These are phyloP conservation scores for Rhodotorula sp. DNA, from an alignment of 1,284 basidiomycete genomes.

Conservation along the genomic window DNA sequence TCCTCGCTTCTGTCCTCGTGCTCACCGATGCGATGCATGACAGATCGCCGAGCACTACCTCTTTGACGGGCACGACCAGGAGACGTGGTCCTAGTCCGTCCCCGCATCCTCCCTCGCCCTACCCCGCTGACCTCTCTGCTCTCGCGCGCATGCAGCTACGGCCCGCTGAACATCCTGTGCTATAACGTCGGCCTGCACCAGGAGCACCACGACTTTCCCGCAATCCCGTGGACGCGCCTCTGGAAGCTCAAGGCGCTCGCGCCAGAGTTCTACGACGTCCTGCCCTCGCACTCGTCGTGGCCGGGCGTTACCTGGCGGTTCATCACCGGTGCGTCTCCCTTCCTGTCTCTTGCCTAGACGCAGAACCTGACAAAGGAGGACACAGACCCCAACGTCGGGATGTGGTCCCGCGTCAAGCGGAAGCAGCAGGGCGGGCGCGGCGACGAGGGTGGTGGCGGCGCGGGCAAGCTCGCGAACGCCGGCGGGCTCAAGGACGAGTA, in stretches of 20 bases:
- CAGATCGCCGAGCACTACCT: slow-evolving; percentile 66
- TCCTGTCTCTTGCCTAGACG: too few species aligned
- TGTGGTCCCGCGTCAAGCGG: slow-evolving; percentile 37
- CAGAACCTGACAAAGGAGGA: not conserved
- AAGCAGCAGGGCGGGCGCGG: slow-evolving; percentile 3
- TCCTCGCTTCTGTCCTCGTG: not conserved
- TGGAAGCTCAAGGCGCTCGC: slow-evolving; percentile 79
- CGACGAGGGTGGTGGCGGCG: slow-evolving; percentile 33
- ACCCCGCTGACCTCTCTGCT: not conserved
- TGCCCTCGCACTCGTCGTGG: slow-evolving; percentile 89
- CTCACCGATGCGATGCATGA: too few species aligned
- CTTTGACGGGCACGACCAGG: slow-evolving; percentile 83
- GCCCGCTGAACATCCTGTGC: slow-evolving; percentile 83
- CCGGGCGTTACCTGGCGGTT: slow-evolving; percentile 92
- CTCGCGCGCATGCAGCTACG: slow-evolving; percentile 62
- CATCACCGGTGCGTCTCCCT: slow-evolving; percentile 63
- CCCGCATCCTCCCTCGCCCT: slow-evolving; percentile 13
- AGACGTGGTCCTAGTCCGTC: slow-evolving; percentile 83
- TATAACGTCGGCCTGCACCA: slow-evolving; percentile 99
- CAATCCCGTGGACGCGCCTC: slow-evolving; percentile 91
- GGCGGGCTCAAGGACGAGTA: slow-evolving; percentile 42
- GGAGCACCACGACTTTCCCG: slow-evolving; percentile 89
- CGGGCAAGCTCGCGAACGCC: slow-evolving; percentile 3
- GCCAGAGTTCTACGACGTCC: slow-evolving; percentile 86
- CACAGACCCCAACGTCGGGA: slow-evolving; percentile 33